Evolutionary conservation across 1,284 basidiomycete genomes (phyloP), one percentile per base, ranked within the genome.

Genomic region (Peniophora sp.): DNA sequence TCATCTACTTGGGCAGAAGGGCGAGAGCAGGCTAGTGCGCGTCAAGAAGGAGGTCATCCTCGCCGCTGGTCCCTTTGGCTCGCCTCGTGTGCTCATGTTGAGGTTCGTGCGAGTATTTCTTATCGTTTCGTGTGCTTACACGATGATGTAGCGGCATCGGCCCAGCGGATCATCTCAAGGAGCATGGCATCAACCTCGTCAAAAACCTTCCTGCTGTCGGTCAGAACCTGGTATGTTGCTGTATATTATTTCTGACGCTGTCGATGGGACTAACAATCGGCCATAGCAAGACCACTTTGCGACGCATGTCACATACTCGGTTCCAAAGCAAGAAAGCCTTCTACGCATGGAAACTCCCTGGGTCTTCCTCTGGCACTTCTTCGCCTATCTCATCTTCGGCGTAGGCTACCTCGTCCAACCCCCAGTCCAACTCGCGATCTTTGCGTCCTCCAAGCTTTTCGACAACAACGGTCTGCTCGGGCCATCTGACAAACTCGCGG

Each of bases 181-280:
- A 69, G 39, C 64, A 72, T 39, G 58, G 60, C 2, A 79, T 85
- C 27, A 66, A 70, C 0, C 60, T 81, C 11, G 57, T 81, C 2
- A 62, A 73, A 38, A 74, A 83, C 52, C 66, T 77, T 5, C 72
- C 77, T 1, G 75, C 72, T 9, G 81, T 85, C 8, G 79, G 81
- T 8, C 59, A 67, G 2, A 72, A 81, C 56, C 67, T 81, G 24
- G 61, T 62, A 25, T 3, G 32, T 49, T 3, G 8, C 27, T 34
- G 23, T 34, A 14, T n/a, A 6, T 20, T 24, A n/a, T 32, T 5
- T 32, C 27, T 12, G 27, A 6, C 27, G 27, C 12, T 32, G 2
- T 20, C 2, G 14, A 27, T n/a, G 20, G 9, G 60, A 53, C 64
- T 65, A 23, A 43, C 25, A 35, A 44, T 17, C 8, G 39, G 38